phyloP scores from a whole-genome alignment of 2,329 filamentous ascomycete species.

The Colletotrichum tropicicola region DNA sequence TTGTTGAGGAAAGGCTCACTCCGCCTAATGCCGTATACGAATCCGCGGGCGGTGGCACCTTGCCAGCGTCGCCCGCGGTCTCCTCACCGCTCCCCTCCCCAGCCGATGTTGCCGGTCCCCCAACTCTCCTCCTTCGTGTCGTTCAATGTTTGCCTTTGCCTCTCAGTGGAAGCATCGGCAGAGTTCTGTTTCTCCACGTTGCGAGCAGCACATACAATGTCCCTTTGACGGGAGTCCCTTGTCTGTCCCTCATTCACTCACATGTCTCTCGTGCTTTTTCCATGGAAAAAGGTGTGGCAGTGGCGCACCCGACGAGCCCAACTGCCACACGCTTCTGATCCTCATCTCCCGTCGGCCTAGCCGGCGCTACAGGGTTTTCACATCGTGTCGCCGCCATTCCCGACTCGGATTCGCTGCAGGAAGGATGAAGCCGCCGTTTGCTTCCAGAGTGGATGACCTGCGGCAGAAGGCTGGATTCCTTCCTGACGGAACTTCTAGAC shows the following conservation, averaged over 20 bases:
- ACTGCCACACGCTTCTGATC: neutral
- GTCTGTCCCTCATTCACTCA: neutral
- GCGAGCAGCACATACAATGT: neutral
- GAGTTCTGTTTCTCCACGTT: constrained; percentile 13
- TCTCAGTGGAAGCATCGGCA: neutral
- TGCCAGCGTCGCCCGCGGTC: neutral
- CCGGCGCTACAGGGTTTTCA: neutral
- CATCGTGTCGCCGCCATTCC: neutral
- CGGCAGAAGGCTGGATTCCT: constrained; percentile 13
- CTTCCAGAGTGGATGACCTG: constrained; percentile 4
- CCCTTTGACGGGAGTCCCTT: neutral
- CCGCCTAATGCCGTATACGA: neutral
- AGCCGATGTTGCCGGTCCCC: neutral
- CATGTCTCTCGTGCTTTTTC: neutral
- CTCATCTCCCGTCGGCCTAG: constrained; percentile 3
- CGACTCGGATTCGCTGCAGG: neutral
- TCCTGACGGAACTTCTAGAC: constrained; percentile 3
- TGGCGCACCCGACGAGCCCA: neutral
- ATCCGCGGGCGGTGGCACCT: neutral
- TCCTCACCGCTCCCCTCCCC: neutral
- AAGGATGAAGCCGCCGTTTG: constrained; percentile 21
- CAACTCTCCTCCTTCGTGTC: neutral
- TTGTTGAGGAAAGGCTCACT: neutral
- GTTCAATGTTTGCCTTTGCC: constrained; percentile 6
- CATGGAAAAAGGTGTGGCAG: neutral